These are phyloP conservation scores for Cercophora newfieldiana DNA, from an alignment of 495 filamentous ascomycete species.

Conservation along the genomic window DNA sequence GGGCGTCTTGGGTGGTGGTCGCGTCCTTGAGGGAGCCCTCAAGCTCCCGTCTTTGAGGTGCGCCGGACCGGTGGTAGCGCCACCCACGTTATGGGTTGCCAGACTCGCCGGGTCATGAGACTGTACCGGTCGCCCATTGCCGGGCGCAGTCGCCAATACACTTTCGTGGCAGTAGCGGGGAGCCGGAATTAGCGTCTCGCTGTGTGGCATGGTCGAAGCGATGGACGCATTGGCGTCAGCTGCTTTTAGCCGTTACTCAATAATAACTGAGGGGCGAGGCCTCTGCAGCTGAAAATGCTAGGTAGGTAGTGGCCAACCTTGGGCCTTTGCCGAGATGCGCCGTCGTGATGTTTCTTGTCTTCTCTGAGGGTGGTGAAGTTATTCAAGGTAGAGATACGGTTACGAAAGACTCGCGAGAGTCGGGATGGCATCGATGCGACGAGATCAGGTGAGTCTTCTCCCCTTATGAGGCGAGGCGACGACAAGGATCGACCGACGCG, in stretches of 20 bases:
- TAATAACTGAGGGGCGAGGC: not conserved
- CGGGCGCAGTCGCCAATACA: not conserved
- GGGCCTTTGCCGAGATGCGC: not conserved
- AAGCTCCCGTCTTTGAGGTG: slow-evolving; percentile 2
- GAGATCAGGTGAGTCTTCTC: not conserved
- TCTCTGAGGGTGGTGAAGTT: not conserved
- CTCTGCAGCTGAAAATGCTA: not conserved
- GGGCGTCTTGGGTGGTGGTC: not conserved
- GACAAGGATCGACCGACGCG: not conserved
- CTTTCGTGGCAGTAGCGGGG: not conserved
- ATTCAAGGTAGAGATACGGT: not conserved
- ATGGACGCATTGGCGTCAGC: not conserved
- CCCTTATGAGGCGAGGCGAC: not conserved
- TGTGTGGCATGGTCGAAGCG: slow-evolving; percentile 3
- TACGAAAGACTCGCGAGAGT: not conserved
- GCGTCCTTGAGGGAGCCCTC: not conserved
- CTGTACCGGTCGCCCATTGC: not conserved
- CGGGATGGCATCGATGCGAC: not conserved
- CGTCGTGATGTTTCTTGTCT: not conserved
- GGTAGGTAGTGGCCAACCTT: not conserved
- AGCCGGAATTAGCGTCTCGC: not conserved
- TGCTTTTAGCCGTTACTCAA: not conserved
- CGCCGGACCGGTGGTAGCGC: not conserved
- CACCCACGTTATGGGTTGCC: too few relatives aligned
- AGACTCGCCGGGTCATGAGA: not conserved